Evolutionary conservation across 2,329 filamentous ascomycete genomes (phyloP).

Genomic region (Conoideocrella luteorostrata): DNA sequence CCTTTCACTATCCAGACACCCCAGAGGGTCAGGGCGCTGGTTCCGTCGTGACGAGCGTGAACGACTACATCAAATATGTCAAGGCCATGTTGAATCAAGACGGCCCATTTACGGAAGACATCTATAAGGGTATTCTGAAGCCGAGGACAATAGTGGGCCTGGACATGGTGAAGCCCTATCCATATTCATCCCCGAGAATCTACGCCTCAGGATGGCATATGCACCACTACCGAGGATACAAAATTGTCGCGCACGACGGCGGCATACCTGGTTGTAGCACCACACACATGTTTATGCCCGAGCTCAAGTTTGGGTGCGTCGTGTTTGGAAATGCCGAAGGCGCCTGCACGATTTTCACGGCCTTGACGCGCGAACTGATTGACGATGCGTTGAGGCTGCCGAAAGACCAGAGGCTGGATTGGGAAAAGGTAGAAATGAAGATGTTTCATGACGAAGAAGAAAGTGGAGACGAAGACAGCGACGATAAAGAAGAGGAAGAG

Average conservation of each 20-base stretch:
- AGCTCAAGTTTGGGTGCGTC: slow-evolving; percentile 18
- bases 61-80: slow-evolving; percentile 19
- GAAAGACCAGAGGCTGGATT: too few relatives aligned
- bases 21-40: slow-evolving; percentile 20
- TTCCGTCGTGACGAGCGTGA: slow-evolving; percentile 17
- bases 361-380: slow-evolving; percentile 16
- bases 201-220: slow-evolving; percentile 19
- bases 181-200: too few relatives aligned
- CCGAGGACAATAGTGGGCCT: slow-evolving; percentile 13
- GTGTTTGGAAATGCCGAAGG: slow-evolving; percentile 19
- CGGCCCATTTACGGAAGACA: slow-evolving; percentile 12
- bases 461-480: too few relatives aligned
- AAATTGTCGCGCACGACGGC: slow-evolving; percentile 19
- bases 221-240: slow-evolving; percentile 14
- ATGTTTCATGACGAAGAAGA: too few relatives aligned
- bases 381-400: slow-evolving; percentile 12
- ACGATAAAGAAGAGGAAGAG: slow-evolving; percentile 6
- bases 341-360: slow-evolving; percentile 9
- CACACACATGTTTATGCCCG: slow-evolving; percentile 20
- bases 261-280: slow-evolving; percentile 17
- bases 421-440: too few relatives aligned
- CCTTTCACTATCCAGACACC: slow-evolving; percentile 5
- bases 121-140: slow-evolving; percentile 13
- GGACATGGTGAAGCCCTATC: too few relatives aligned
- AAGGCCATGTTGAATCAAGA: slow-evolving; percentile 15